Base-by-base conservation (phyloP, 331 rosid genomes). In the Saraca asoca region DNA sequence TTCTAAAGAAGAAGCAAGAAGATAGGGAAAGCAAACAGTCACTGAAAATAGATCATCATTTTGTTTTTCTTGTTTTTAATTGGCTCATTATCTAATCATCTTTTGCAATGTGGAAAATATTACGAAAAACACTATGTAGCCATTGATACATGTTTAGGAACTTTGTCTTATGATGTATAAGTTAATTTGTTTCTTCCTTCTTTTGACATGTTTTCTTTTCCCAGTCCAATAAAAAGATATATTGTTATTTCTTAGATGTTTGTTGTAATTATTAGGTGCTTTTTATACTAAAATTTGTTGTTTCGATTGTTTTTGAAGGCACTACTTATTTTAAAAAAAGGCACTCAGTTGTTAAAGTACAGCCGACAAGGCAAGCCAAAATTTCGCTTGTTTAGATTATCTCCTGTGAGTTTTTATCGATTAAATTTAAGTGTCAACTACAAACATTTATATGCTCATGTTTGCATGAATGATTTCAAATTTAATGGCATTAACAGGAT, bases 301-400 rank as follows among this genome's bases (percentile, higher is more conserved):
- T 45, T 43, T 73, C 35, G 12, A 57, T 49, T 74, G 67, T 82
- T 63, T 73, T 61, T 83, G 81, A 79, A 93, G 98, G 88, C 87
- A 72, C 75, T 89, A 48, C 6, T 74, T 73, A 68, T 77, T 60
- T 84, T 93, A 42, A 93, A 93, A 73, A 89, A 75, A 66, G 98
- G 98, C 34, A 76, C 90, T 63, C 95, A 85, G 59, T 68, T 89
- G 72, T 71, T 89, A 64, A 89, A 93, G 91, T 89, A 92, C 53
- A 77, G 91, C 76, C 86, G 91, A 34, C 76, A 93, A 80, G 91
- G 95, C 70, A 87, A 84, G 78, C 98, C 96, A 42, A 89, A 87
- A 70, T 64, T 93, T 76, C 70, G 85, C 81, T 75, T 82, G 19
- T 89, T 93, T 85, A 82, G 95, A 86, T 80, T 93, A 71, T 93